Conservation (phyloP, 768 basidiomycete species). For the Podaxis sp. region DNA sequence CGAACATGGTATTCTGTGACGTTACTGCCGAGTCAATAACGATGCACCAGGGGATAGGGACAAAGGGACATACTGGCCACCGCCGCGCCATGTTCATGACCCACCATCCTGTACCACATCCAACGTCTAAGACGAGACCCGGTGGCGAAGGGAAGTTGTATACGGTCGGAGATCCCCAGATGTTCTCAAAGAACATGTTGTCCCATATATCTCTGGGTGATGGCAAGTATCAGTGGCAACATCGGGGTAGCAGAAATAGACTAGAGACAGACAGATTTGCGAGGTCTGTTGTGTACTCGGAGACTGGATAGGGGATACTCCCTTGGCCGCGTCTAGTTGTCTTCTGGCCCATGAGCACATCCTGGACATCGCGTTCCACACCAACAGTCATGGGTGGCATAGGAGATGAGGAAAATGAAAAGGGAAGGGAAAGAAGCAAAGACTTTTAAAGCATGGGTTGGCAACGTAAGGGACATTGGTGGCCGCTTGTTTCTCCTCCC, state of each 20-base stretch:
- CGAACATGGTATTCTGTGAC: conserved; percentile 47
- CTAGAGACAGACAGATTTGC: conserved; percentile 52
- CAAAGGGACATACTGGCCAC: conserved; percentile 53
- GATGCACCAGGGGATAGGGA: background rate
- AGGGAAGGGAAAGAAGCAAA: conserved; percentile 7
- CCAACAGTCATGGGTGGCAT: conserved; percentile 20
- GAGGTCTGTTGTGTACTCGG: conserved; percentile 42
- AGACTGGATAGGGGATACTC: conserved; percentile 55
- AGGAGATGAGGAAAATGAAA: conserved; percentile 18
- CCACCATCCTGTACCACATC: conserved; percentile 75
- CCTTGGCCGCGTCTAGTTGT: conserved; percentile 43
- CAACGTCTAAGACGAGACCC: conserved; percentile 58
- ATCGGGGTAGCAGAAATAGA: conserved; percentile 3
- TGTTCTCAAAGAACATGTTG: conserved; percentile 58
- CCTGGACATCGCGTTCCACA: conserved; percentile 46
- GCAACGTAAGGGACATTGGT: conserved; percentile 11
- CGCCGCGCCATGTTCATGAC: conserved; percentile 63
- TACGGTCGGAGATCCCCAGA: conserved; percentile 49
- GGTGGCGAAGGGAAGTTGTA: conserved; percentile 56
- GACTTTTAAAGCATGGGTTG: conserved; percentile 1
- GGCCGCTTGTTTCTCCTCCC: background rate
- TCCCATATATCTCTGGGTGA: conserved; percentile 69
- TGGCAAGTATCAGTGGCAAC: background rate
- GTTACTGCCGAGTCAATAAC: background rate
- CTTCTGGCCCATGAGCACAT: conserved; percentile 39